These are phyloP conservation scores for Withania somnifera DNA, from an alignment of 305 asterid species.

Conservation along the genomic window DNA sequence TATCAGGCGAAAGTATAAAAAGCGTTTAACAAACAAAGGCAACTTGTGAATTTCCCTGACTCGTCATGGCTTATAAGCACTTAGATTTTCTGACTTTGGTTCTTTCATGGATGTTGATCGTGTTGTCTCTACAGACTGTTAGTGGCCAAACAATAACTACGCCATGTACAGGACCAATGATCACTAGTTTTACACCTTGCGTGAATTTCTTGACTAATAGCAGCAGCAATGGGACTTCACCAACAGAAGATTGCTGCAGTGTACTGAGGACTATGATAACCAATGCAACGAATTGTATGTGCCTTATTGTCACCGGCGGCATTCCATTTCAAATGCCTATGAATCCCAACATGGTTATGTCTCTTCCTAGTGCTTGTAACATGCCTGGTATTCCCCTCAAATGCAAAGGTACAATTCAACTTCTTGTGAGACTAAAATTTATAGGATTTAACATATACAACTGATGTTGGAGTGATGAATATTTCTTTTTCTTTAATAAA, in stretches of 20 bases:
- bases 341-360: constrained; percentile 36
- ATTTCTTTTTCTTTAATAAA: neutral
- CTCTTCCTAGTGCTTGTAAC: constrained; percentile 70
- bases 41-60: too few species aligned
- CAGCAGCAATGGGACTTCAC: constrained; percentile 29
- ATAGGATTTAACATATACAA: too few species aligned
- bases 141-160: neutral
- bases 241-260: constrained; percentile 39
- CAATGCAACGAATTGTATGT: constrained; percentile 34
- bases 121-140: neutral
- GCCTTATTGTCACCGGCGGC: constrained; percentile 36
- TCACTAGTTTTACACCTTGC: constrained; percentile 58
- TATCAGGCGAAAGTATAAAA: too few species aligned
- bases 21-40: too few species aligned
- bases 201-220: constrained; percentile 40
- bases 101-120: neutral
- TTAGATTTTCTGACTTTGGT: neutral
- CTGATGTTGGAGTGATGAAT: neutral
- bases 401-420: constrained; percentile 45
- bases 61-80: neutral
- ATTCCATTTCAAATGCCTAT: constrained; percentile 43
- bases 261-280: constrained; percentile 36
- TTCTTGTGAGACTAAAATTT: neutral
- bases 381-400: constrained; percentile 55
- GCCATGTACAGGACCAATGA: constrained; percentile 68